Conservation (phyloP, 352 stramenopile species). For the Phytophthora pinifolia region DNA sequence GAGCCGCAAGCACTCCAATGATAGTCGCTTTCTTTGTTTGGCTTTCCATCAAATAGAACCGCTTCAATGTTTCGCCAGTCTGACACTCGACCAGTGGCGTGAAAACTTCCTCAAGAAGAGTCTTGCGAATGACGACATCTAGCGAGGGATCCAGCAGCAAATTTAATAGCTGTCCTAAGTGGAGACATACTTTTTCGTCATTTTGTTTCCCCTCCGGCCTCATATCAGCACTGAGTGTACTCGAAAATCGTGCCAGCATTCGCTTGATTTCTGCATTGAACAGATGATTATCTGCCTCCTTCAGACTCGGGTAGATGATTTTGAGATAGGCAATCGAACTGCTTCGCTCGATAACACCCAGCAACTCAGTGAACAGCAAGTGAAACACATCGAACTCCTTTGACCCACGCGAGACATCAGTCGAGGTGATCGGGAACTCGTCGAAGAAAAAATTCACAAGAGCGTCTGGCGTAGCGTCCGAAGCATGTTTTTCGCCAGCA, state of each 20-base stretch:
- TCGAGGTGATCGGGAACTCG: slow-evolving; percentile 78
- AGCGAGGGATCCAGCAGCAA: slow-evolving; percentile 43
- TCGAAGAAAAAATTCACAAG: slow-evolving; percentile 59
- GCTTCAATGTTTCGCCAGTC: slow-evolving; percentile 29
- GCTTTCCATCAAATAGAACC: slow-evolving; percentile 50
- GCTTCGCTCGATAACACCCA: slow-evolving; percentile 60
- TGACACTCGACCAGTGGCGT: slow-evolving; percentile 52
- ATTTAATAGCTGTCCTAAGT: slow-evolving; percentile 39
- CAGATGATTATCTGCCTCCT: slow-evolving; percentile 58
- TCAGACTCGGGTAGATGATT: slow-evolving; percentile 61
- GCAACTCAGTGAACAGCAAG: slow-evolving; percentile 51
- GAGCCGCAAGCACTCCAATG: slow-evolving; percentile 50
- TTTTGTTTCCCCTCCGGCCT: slow-evolving; percentile 1
- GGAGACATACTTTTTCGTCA: slow-evolving; percentile 6
- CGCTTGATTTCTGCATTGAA: slow-evolving; percentile 53
- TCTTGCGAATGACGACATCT: slow-evolving; percentile 40
- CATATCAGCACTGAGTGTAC: slow-evolving; percentile 10
- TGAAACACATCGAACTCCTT: slow-evolving; percentile 70
- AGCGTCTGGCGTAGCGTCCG: slow-evolving; percentile 30
- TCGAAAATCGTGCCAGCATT: slow-evolving; percentile 44
- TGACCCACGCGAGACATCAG: slow-evolving; percentile 56
- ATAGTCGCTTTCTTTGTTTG: slow-evolving; percentile 32
- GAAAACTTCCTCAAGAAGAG: slow-evolving; percentile 51
- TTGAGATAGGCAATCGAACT: slow-evolving; percentile 43
- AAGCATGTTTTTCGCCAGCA: slow-evolving; percentile 2